Conservation (phyloP, 2,329 filamentous ascomycete genomes). For the Chalaropsis ovoidea region DNA sequence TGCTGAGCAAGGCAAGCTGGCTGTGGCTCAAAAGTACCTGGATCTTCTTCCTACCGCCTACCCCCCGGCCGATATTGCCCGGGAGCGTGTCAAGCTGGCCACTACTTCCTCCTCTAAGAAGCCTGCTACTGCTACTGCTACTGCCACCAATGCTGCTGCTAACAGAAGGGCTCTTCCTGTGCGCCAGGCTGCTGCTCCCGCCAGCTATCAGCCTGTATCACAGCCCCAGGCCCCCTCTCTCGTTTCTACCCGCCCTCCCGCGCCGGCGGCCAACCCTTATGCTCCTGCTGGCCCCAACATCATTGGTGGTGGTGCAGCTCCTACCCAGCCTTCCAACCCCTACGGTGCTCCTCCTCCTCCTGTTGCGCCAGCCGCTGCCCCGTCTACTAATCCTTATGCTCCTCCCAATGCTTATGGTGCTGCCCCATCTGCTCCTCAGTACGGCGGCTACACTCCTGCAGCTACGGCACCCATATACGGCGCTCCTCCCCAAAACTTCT, state of each 20-base stretch:
- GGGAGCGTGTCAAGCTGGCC: slow-evolving; percentile 74
- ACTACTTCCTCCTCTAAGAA: slow-evolving; percentile 43
- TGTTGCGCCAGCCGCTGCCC: slow-evolving; percentile 33
- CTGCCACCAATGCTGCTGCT: slow-evolving; percentile 28
- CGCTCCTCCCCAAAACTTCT: slow-evolving; percentile 30
- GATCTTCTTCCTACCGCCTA: slow-evolving; percentile 75
- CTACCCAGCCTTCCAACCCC: slow-evolving; percentile 29
- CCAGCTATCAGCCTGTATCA: slow-evolving; percentile 30
- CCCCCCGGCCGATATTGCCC: slow-evolving; percentile 75
- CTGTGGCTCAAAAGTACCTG: slow-evolving; percentile 82
- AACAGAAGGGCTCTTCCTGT: slow-evolving; percentile 20
- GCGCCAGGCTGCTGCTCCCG: slow-evolving; percentile 32
- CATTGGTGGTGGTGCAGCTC: slow-evolving; percentile 9
- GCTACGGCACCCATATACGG: slow-evolving; percentile 30
- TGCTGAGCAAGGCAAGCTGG: slow-evolving; percentile 76
- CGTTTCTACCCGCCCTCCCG: slow-evolving; percentile 29
- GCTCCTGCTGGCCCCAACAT: slow-evolving; percentile 22
- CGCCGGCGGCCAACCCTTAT: slow-evolving; percentile 29
- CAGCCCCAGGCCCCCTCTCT: slow-evolving; percentile 11
- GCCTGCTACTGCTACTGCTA: slow-evolving; percentile 28
- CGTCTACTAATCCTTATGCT: slow-evolving; percentile 23
- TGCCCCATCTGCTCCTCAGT: slow-evolving; percentile 16
- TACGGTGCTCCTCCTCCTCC: slow-evolving; percentile 42
- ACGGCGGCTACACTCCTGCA: slow-evolving; percentile 29
- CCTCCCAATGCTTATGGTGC: slow-evolving; percentile 16